A percentile compares a stretch with the other conserved stretches of the same genome.
phyloP scores from a whole-genome alignment of 495 filamentous ascomycete genomes.

The Oidiodendron maius region DNA sequence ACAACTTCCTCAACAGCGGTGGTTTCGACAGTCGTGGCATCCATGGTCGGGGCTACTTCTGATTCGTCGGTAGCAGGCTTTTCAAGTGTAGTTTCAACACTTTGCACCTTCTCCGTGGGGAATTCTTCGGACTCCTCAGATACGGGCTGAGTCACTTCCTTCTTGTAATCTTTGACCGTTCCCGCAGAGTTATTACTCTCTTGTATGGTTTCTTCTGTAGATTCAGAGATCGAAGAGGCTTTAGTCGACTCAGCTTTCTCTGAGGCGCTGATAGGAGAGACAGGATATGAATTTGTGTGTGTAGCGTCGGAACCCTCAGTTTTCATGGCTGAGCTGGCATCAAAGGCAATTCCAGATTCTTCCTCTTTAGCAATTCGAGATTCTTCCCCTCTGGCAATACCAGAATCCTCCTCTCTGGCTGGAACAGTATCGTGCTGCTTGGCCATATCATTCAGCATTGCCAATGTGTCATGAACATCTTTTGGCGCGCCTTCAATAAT shows the following conservation, averaged over 20 bases:
- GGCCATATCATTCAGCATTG: slow-evolving; percentile 16
- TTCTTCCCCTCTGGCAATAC: slow-evolving; percentile 19
- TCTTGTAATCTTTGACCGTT: slow-evolving; percentile 22
- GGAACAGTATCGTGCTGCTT: too few species aligned
- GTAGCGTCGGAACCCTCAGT: slow-evolving; percentile 24
- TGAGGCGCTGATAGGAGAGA: slow-evolving; percentile 40
- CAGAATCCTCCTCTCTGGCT: slow-evolving; percentile 21
- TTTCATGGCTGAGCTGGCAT: slow-evolving; percentile 19
- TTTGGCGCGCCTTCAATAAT: slow-evolving; percentile 4
- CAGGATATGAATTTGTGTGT: slow-evolving; percentile 39
- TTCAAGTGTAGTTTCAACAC: slow-evolving; percentile 11
- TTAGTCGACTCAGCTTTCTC: slow-evolving; percentile 47
- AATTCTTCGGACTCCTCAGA: too few species aligned
- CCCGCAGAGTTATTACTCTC: too few species aligned
- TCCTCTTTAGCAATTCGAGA: slow-evolving; percentile 20
- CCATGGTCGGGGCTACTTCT: neutral
- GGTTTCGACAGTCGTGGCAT: neutral
- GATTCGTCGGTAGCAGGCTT: neutral
- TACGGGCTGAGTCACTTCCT: slow-evolving; percentile 12
- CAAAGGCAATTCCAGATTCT: slow-evolving; percentile 22
- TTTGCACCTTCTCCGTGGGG: too few species aligned
- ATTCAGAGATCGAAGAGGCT: slow-evolving; percentile 49
- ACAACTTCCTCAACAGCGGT: neutral
- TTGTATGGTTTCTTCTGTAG: slow-evolving; percentile 41
- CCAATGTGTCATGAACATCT: slow-evolving; percentile 16